Conservation (phyloP, 306 rosid species). For the Castanospermum australe region DNA sequence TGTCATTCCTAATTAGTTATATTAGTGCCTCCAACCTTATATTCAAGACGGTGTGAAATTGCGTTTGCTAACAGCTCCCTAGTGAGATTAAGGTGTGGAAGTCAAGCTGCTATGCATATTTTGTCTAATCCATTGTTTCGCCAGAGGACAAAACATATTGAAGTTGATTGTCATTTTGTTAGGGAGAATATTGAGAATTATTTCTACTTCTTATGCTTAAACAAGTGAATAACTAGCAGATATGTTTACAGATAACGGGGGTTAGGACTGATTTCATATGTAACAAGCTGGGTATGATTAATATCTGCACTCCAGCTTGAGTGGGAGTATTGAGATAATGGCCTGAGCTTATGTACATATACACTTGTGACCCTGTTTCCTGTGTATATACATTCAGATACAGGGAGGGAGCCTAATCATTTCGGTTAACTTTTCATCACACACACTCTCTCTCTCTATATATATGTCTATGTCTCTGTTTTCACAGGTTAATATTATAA, state of each 20-base stretch:
- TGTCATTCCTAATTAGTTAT: not conserved
- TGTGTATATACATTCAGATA: not conserved
- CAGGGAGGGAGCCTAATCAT: not conserved
- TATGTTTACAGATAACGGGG: not conserved
- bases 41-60: not conserved
- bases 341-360: not conserved
- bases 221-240: not conserved
- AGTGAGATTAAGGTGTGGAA: conserved; percentile 1
- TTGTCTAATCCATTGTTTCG: not conserved
- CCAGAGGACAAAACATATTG: not conserved
- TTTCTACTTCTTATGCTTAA: not conserved
- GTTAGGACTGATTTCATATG: not conserved
- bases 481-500: not conserved
- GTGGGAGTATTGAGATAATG: not conserved
- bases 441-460: not conserved
- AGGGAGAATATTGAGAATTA: not conserved
- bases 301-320: not conserved
- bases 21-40: not conserved
- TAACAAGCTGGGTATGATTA: not conserved
- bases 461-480: no score
- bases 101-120: not conserved
- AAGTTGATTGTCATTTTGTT: not conserved
- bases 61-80: not conserved
- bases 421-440: not conserved
- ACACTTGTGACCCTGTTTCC: not conserved